These are phyloP conservation scores for Vaccinium darrowii DNA, from an alignment of 148 eudicot genomes.

Conservation along the genomic window DNA sequence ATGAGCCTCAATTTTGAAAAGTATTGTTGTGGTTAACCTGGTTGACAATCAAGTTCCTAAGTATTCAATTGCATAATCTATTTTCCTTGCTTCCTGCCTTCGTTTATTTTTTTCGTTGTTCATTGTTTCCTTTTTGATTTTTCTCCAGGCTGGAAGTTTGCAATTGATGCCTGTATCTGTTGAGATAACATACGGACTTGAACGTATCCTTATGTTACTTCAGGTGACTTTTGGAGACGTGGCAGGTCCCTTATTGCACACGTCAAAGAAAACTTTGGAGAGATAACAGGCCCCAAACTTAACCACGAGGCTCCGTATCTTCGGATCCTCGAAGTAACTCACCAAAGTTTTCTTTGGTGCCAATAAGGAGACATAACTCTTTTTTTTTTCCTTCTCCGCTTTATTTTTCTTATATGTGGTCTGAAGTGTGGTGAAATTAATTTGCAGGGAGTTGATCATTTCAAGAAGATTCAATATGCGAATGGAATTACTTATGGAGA, in stretches of 20 bases:
- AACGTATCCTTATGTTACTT: slow-evolving; percentile 94
- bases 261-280: not conserved
- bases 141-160: slow-evolving; percentile 84
- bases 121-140: not conserved
- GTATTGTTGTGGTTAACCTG: not conserved
- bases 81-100: not conserved
- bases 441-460: slow-evolving; percentile 96
- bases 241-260: too few relatives aligned
- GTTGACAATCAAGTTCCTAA: not conserved
- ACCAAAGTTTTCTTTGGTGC: not conserved
- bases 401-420: slow-evolving; percentile 5
- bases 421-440: slow-evolving; percentile 25
- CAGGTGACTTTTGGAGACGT: slow-evolving; percentile 49
- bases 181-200: slow-evolving; percentile 99
- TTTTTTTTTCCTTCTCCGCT: not conserved
- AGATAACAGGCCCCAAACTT: not conserved
- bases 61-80: not conserved
- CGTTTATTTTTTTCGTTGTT: not conserved
- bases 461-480: slow-evolving; percentile 93
- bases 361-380: not conserved
- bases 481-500: slow-evolving; percentile 98
- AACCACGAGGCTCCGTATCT: not conserved
- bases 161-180: slow-evolving; percentile 89
- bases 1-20: not conserved
- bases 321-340: not conserved